Base-by-base conservation (phyloP, 2,329 filamentous ascomycete genomes). In the Daldinia eschscholtzii region DNA sequence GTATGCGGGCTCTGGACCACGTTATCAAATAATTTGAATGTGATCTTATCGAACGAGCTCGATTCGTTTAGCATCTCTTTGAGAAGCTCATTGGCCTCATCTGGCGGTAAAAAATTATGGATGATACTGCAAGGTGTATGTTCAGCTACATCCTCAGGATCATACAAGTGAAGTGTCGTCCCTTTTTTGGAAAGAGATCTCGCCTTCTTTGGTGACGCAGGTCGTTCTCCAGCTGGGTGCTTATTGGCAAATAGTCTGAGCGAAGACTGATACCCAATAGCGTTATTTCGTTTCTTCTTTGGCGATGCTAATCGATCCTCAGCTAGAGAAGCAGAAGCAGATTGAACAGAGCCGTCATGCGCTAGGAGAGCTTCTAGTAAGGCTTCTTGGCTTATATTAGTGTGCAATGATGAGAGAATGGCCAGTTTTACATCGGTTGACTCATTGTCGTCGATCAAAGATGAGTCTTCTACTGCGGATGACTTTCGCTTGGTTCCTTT, bases 101-200 rank as follows among this genome's bases (percentile, higher is more conserved):
- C 83, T 0, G 84, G 33, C 0, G 93, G 89, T 0, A 99, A 84
- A 74, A 98, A 98, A 76, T 97, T 96, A 80, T 97, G 94, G 62
- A 98, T 89, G 72, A 98, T 92, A 10, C 93, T 94, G 80, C 94
- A 98, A 0, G 96, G 94, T 0, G 95, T 97, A 76, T 97, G 88
- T 26, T 88, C 85, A 56, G 93, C 91, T 52, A 98, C 88, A 74
- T 97, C 94, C 42, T 89, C 84, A 0, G 94, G 92, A 46, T 92
- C 89, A 79, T 92, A 98, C 0, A 98, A 84, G 76, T 95, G 92
- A 1, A 98, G 81, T 0, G 95, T 98, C 73, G 89, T 88, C 12
- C 94, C 95, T 77, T 91, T 97, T 75, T 88, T 91, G 0, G 92
- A 90, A 67, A 92, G 80, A 0, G 86, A 70, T 71, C 83, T 88